A percentile compares a stretch with the other conserved stretches of the same genome.
These are phyloP conservation scores for Neospora caninum DNA, from an alignment of 169 alveolate genomes.

Conservation along the genomic window DNA sequence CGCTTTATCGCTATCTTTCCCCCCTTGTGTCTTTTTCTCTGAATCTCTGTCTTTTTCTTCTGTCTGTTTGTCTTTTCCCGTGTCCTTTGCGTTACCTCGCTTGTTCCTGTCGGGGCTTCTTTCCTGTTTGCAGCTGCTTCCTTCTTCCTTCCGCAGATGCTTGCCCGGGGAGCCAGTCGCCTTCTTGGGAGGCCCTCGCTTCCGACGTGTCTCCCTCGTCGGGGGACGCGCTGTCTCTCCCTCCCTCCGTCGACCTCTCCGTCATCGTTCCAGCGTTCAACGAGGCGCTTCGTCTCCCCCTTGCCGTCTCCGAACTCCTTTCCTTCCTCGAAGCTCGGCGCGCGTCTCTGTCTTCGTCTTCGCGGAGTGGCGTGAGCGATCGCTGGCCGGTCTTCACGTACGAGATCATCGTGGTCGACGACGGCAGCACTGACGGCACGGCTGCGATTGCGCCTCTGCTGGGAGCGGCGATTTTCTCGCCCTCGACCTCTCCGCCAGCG, in stretches of 20 bases:
- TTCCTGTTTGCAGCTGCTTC: neutral
- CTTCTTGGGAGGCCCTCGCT: neutral
- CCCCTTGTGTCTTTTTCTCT: too few species aligned
- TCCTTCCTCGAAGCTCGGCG: neutral
- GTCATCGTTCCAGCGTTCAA: conserved; percentile 55
- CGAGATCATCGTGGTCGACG: conserved; percentile 87
- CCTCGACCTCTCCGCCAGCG: neutral
- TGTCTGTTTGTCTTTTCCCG: too few species aligned
- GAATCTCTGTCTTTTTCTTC: too few species aligned
- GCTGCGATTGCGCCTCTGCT: conserved; percentile 42
- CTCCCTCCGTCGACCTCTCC: conserved; percentile 28
- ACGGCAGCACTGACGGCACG: conserved; percentile 86
- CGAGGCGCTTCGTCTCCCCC: conserved; percentile 45
- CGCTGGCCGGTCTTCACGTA: conserved; percentile 26
- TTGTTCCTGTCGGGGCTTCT: neutral
- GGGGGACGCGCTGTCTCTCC: neutral
- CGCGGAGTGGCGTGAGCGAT: neutral
- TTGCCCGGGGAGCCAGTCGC: neutral
- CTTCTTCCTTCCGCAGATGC: neutral
- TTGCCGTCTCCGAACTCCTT: neutral
- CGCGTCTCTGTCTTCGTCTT: neutral
- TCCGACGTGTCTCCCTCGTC: neutral
- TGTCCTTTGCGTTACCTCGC: neutral
- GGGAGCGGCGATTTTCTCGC: neutral
- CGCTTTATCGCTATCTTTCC: too few species aligned